Base-by-base conservation (phyloP, 441 rosid species). In the Brassica balearica region DNA sequence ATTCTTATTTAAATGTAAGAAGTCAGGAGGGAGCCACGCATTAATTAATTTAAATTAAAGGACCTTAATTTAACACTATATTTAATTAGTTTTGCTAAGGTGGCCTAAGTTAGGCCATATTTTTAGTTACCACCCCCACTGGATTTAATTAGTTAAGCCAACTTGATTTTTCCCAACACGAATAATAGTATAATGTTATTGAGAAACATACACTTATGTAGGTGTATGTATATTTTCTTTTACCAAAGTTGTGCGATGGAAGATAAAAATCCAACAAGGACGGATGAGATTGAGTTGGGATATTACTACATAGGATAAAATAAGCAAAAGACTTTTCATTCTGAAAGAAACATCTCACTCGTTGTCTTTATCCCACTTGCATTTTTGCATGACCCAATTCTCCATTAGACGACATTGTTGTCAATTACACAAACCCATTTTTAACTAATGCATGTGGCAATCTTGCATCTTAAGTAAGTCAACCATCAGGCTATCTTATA, bases 51-150 rank as follows among this genome's bases (percentile, higher is more conserved):
- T 15, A 55, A 53, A 55, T 63, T 8, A 63, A 27, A 8, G 67
- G 12, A n/a, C 43, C 67, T 22, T 41, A 4, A 69, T 17, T 53
- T 38, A 56, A 65, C 29, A 34, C 58, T 22, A 22, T 59, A 77
- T 3, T 12, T 17, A 76, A 70, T 65, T 71, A 27, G 67, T 65
- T 77, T 65, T 19, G 55, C 67, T 71, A 71, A 27, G 76, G 72
- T 71, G 62, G 72, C 81, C 76, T 55, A 71, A 77, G 67, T 77
- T 71, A 77, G 76, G 81, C 76, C 81, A 77, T 76, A 48, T 29
- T 65, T 61, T 70, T 22, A 69, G 43, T 55, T 71, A 77, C 62
- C 15, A 77, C 65, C 56, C 32, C 32, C 59, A 77, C 32, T 70
- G 65, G 71, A 63, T 64, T 38, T 64, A 51, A 77, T 55, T 70